These are phyloP conservation scores for Pseudopyricularia cyperi DNA, from an alignment of 2,329 filamentous ascomycete species.

Conservation along the genomic window DNA sequence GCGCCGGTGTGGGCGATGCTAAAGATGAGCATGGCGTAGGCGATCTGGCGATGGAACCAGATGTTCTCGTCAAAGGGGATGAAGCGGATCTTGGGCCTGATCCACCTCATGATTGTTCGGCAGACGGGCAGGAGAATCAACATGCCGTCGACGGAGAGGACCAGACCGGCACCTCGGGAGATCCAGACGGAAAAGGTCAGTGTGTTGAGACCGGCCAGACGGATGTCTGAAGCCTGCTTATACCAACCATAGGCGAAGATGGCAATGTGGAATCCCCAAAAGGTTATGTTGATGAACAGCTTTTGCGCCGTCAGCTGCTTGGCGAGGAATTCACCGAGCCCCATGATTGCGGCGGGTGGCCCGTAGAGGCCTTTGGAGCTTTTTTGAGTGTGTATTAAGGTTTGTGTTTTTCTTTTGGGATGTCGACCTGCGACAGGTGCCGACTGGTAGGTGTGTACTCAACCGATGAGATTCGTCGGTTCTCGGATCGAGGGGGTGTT, in stretches of 20 bases:
- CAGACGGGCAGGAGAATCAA: slow-evolving; percentile 92
- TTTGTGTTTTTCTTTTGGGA: slow-evolving; percentile 18
- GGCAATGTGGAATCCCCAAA: slow-evolving; percentile 65
- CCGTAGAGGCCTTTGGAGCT: slow-evolving; percentile 8
- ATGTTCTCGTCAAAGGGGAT: slow-evolving; percentile 90
- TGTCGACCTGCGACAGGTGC: slow-evolving; percentile 43
- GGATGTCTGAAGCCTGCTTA: slow-evolving; percentile 57
- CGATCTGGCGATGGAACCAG: slow-evolving; percentile 93
- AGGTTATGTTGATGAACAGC: slow-evolving; percentile 66
- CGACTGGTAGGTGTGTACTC: neutral
- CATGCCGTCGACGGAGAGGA: slow-evolving; percentile 70
- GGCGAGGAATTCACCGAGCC: slow-evolving; percentile 27
- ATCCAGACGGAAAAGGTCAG: slow-evolving; percentile 89
- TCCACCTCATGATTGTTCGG: slow-evolving; percentile 70
- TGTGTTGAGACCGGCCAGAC: slow-evolving; percentile 65
- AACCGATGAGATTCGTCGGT: neutral
- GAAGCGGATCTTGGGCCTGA: slow-evolving; percentile 79
- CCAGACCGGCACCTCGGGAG: slow-evolving; percentile 82
- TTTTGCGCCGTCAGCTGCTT: slow-evolving; percentile 60
- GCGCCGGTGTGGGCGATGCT: slow-evolving; percentile 61
- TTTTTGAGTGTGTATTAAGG: slow-evolving; percentile 14
- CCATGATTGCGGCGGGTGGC: slow-evolving; percentile 27
- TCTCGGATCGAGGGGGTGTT: neutral
- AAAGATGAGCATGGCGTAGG: slow-evolving; percentile 79
- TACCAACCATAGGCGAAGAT: slow-evolving; percentile 82